Base-by-base conservation (phyloP, 441 rosid species). In the Corymbia citriodora region DNA sequence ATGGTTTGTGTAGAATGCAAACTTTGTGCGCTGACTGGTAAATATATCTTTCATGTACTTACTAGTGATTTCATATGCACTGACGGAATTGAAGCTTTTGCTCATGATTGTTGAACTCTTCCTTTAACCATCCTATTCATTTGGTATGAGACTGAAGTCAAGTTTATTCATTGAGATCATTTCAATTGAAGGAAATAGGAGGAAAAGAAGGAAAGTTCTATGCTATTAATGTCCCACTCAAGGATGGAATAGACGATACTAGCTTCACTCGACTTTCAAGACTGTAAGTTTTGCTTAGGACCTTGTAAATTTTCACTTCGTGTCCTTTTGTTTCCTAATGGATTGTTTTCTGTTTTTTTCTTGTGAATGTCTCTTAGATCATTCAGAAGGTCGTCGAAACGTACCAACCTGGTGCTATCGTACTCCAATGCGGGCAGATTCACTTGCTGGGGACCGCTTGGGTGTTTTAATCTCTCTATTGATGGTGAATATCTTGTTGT, bases 361-460 rank as follows among this genome's bases (percentile, higher is more conserved):
- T 82, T 91, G 87, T 85, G 49, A 87, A 90, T 91, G 65, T 57
- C 82, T 74, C 45, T 90, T 85, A 98, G 99, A 95, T 97, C 90
- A 97, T 98, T 87, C 92, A 95, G 90, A 98, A 98, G 95, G 98
- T 98, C 90, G 98, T 98, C 49, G 99, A 98, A 94, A 94, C 94
- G 86, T 98, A 98, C 94, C 96, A 91, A 90, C 99, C 99, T 10
- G 98, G 99, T 33, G 98, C 96, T 14, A 96, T 98, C 81, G 99
- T 98, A 93, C 99, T 98, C 90, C 99, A 98, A 87, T 97, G 99
- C 68, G 99, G 59, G 99, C 99, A 91, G 99, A 98, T 96, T 98
- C 99, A 85, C 95, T 98, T 82, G 99, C 99, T 79, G 96, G 99
- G 88, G 99, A 98, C 88, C 99, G 99, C 87, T 95, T 98, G 93